Conservation (phyloP, 208 protist species). For the Trypanosoma lewisi region DNA sequence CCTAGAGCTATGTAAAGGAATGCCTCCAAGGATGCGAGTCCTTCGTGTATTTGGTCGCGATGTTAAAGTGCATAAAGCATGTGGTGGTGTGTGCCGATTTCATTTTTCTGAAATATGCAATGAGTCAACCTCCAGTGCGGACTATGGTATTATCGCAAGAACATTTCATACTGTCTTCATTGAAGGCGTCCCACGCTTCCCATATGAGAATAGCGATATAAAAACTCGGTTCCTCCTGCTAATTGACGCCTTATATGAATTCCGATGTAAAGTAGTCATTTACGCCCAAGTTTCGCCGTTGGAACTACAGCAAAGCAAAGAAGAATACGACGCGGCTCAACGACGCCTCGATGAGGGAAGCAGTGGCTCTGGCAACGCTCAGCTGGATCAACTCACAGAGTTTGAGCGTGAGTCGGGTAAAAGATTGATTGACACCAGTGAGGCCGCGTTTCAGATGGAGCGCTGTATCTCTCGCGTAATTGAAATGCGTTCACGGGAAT, state of each 20-base stretch:
- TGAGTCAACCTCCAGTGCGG: constrained; percentile 63
- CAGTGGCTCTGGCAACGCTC: not conserved
- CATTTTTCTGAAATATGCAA: constrained; percentile 82
- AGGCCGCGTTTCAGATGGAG: constrained; percentile 85
- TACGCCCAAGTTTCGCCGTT: constrained; percentile 55
- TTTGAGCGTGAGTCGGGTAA: constrained; percentile 75
- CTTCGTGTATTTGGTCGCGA: constrained; percentile 82
- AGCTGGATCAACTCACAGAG: constrained; percentile 34
- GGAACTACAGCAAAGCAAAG: constrained; percentile 47
- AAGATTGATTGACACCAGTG: constrained; percentile 58
- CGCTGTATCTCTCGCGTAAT: constrained; percentile 79
- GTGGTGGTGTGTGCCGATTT: constrained; percentile 78
- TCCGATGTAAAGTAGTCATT: constrained; percentile 78
- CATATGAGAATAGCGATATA: constrained; percentile 72
- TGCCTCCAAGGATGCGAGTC: constrained; percentile 44
- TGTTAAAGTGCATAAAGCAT: constrained; percentile 56
- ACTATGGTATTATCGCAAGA: constrained; percentile 83
- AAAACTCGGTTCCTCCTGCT: constrained; percentile 88
- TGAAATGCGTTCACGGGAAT: constrained; percentile 89
- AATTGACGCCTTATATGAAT: constrained; percentile 89
- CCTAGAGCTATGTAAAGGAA: constrained; percentile 79
- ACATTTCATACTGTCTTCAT: constrained; percentile 90
- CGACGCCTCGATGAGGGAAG: not conserved
- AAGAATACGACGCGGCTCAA: constrained; percentile 22
- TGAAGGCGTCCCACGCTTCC: constrained; percentile 75